phyloP scores from a whole-genome alignment of 2,329 filamentous ascomycete genomes.

The Aspergillus neoniger region DNA sequence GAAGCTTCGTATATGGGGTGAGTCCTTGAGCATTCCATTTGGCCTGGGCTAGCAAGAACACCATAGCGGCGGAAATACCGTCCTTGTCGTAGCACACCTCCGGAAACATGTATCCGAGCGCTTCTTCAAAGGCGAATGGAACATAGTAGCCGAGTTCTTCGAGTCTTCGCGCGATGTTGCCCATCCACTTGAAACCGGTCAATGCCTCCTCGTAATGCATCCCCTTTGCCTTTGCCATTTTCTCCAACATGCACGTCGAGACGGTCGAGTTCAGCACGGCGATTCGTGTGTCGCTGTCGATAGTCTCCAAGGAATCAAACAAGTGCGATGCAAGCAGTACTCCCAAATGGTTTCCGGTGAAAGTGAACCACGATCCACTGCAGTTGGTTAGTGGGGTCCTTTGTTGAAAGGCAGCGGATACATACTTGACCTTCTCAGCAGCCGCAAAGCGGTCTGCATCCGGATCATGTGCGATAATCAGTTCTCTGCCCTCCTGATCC shows the following conservation, averaged over 20 bases:
- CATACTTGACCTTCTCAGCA: constrained; percentile 57
- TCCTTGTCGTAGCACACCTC: constrained; percentile 66
- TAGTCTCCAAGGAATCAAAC: constrained; percentile 48
- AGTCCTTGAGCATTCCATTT: constrained; percentile 54
- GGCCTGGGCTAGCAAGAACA: constrained; percentile 59
- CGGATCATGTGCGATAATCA: constrained; percentile 65
- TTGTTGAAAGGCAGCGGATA: background rate
- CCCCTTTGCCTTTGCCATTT: constrained; percentile 57
- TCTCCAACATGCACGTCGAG: constrained; percentile 63
- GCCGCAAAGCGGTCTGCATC: constrained; percentile 66
- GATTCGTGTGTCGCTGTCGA: constrained; percentile 42
- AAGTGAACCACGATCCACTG: constrained; percentile 58
- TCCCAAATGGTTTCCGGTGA: constrained; percentile 67
- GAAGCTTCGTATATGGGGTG: constrained; percentile 60
- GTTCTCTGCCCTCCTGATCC: constrained; percentile 47
- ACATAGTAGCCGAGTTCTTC: constrained; percentile 52
- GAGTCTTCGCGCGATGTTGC: constrained; percentile 60
- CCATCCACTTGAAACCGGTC: constrained; percentile 70
- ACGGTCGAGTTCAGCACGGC: constrained; percentile 65
- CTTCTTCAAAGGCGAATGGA: constrained; percentile 65
- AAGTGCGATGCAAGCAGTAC: constrained; percentile 61
- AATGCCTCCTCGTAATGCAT: constrained; percentile 63
- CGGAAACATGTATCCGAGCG: constrained; percentile 67
- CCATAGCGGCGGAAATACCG: constrained; percentile 60
- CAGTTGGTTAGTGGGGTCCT: background rate